Percentiles rank a stretch among this genome's conserved stretches.
These are phyloP conservation scores for Tricholoma saponaceum DNA, from an alignment of 768 basidiomycete genomes.

Conservation along the genomic window DNA sequence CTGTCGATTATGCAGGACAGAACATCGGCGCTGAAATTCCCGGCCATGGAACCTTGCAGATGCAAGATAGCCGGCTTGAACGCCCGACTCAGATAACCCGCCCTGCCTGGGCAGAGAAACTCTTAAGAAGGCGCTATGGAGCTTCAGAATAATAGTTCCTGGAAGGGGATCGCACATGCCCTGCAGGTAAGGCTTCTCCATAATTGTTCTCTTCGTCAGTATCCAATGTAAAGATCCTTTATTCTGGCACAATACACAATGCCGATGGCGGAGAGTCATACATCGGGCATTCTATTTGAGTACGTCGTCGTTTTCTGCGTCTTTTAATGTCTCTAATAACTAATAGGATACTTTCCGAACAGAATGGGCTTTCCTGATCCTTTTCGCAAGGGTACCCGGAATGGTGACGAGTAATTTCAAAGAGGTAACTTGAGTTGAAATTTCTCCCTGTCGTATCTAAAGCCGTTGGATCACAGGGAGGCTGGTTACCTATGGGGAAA, in stretches of 20 bases:
- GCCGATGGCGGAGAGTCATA: conserved; percentile 53
- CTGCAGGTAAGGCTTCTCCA: conserved; percentile 52
- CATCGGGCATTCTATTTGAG: conserved; percentile 81
- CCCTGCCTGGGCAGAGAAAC: conserved; percentile 52
- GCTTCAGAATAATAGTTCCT: conserved; percentile 46
- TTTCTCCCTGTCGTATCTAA: background rate
- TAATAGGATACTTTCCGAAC: conserved; percentile 73
- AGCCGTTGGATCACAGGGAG: conserved; percentile 37
- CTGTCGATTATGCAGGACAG: conserved; percentile 55
- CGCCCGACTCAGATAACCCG: conserved; percentile 45
- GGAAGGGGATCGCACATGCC: conserved; percentile 62
- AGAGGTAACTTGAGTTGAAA: conserved; percentile 37
- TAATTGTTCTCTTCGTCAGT: too few species aligned
- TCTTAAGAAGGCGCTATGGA: conserved; percentile 48
- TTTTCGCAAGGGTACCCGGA: conserved; percentile 66
- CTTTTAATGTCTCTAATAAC: too few species aligned
- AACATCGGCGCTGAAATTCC: conserved; percentile 47
- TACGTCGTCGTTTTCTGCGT: conserved; percentile 15
- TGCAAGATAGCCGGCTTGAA: conserved; percentile 31
- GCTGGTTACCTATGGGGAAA: conserved; percentile 92
- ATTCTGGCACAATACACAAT: conserved; percentile 52
- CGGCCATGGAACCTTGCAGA: conserved; percentile 22
- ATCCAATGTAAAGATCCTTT: too few species aligned
- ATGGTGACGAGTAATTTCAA: conserved; percentile 76
- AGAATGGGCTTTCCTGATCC: conserved; percentile 73